These are phyloP conservation scores for Hortiboletus campestris DNA, from an alignment of 768 basidiomycete genomes.

Conservation along the genomic window DNA sequence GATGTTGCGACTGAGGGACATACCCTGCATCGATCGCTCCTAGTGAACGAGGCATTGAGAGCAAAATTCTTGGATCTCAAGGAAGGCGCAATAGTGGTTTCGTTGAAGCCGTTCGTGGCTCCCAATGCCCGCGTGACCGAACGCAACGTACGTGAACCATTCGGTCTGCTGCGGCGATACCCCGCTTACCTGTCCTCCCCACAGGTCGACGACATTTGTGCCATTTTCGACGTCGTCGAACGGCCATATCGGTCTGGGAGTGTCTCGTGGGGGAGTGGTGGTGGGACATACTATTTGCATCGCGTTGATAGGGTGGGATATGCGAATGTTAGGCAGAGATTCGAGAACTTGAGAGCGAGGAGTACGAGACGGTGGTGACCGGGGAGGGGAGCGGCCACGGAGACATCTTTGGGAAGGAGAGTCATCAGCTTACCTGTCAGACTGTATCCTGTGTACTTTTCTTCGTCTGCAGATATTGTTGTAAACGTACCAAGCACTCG, in stretches of 20 bases:
- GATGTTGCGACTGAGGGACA: not conserved
- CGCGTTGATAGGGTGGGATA: constrained; percentile 75
- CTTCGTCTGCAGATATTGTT: not conserved
- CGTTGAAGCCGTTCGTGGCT: constrained; percentile 81
- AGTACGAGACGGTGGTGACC: constrained; percentile 26
- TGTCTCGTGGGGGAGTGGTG: constrained; percentile 77
- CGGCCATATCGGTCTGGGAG: constrained; percentile 65
- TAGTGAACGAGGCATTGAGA: constrained; percentile 85
- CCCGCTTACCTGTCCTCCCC: not conserved
- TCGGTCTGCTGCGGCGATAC: not conserved
- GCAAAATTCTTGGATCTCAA: constrained; percentile 93
- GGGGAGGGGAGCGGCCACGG: not conserved
- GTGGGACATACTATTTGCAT: constrained; percentile 73
- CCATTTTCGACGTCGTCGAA: constrained; percentile 78
- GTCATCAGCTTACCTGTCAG: constrained; percentile 8
- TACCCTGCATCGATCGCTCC: not conserved
- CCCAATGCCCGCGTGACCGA: constrained; percentile 77
- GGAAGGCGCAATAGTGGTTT: constrained; percentile 88
- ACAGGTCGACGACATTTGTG: constrained; percentile 74
- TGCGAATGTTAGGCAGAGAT: constrained; percentile 52
- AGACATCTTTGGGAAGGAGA: not conserved
- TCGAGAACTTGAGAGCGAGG: constrained; percentile 47
- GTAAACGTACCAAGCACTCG: not conserved
- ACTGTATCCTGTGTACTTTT: not conserved
- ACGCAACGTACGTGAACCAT: constrained; percentile 60